Conservation (phyloP, 2,329 filamentous ascomycete genomes). For the Ceratocystis alfenasii region DNA sequence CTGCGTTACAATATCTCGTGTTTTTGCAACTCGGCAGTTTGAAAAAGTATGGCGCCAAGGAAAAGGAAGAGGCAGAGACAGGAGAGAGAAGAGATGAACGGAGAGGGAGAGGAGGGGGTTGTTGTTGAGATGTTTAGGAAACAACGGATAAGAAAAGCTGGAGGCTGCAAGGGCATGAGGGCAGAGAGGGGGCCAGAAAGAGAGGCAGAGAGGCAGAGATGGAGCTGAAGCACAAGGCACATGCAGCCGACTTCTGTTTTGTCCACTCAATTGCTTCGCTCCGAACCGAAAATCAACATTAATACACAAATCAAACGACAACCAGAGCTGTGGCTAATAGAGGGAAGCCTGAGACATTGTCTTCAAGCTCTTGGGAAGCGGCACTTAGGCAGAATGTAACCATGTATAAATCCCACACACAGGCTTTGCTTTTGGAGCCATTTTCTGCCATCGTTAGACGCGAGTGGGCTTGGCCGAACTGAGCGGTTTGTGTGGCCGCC, state of each 20-base stretch:
- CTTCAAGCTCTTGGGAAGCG: background rate
- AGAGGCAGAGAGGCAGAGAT: background rate
- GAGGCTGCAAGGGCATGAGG: too few relatives aligned
- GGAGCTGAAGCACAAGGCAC: background rate
- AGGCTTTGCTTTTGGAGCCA: background rate
- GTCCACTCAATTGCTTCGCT: background rate
- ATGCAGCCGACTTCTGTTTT: background rate
- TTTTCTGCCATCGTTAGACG: background rate
- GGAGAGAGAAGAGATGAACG: too few relatives aligned
- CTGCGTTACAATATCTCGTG: slow-evolving; percentile 1
- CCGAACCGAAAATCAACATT: background rate
- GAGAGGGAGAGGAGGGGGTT: too few relatives aligned
- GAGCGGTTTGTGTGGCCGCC: background rate
- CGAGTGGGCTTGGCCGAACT: too few relatives aligned
- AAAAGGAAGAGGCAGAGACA: background rate
- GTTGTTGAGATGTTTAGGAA: too few relatives aligned
- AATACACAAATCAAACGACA: background rate
- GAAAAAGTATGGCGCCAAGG: background rate
- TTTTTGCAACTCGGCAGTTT: background rate
- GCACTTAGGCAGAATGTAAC: background rate
- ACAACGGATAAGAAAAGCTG: too few relatives aligned
- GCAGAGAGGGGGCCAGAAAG: background rate
- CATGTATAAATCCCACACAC: background rate
- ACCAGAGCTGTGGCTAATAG: background rate
- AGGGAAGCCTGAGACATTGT: background rate